Evolutionary conservation across 148 eudicot species (phyloP).

Genomic region (Dysphania ambrosioides): DNA sequence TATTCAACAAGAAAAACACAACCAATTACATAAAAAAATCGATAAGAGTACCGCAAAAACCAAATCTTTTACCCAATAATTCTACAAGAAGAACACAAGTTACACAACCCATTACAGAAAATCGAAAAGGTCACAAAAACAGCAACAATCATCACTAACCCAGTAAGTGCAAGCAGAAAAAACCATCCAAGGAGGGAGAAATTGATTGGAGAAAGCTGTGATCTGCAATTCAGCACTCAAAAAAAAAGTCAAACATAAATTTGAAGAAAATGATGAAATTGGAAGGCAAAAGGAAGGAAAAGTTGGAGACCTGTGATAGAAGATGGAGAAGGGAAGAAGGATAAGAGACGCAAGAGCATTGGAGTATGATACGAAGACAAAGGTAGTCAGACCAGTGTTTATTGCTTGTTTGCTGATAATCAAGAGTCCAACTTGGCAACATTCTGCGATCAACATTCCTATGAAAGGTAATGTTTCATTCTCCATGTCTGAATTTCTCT

Average conservation of each 20-base stretch:
- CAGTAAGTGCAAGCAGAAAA: constrained; percentile 61
- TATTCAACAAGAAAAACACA: not conserved
- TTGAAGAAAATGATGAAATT: not conserved
- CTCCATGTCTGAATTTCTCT: constrained; percentile 33
- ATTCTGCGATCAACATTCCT: constrained; percentile 45
- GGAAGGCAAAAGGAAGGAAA: constrained; percentile 1
- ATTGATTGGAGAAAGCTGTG: constrained; percentile 47
- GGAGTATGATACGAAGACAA: constrained; percentile 65
- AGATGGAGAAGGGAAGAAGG: constrained; percentile 55
- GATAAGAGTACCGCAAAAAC: too few relatives aligned
- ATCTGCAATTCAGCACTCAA: constrained; percentile 37
- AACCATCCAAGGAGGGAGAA: constrained; percentile 51
- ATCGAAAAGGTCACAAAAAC: constrained; percentile 20
- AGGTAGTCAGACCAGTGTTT: constrained; percentile 60
- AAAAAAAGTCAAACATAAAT: not conserved
- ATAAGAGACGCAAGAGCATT: constrained; percentile 67
- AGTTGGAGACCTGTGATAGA: constrained; percentile 49
- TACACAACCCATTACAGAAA: constrained; percentile 8
- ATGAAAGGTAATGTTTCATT: constrained; percentile 46
- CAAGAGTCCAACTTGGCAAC: constrained; percentile 42
- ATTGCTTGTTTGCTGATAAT: constrained; percentile 48
- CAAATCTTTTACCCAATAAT: too few relatives aligned
- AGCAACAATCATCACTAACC: constrained; percentile 36
- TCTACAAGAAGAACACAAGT: too few relatives aligned
- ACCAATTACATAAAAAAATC: too few relatives aligned